Evolutionary conservation across 2,329 filamentous ascomycete species (phyloP), one percentile per base, ranked within the genome.

Genomic region (Sordariomycetes sp.): DNA sequence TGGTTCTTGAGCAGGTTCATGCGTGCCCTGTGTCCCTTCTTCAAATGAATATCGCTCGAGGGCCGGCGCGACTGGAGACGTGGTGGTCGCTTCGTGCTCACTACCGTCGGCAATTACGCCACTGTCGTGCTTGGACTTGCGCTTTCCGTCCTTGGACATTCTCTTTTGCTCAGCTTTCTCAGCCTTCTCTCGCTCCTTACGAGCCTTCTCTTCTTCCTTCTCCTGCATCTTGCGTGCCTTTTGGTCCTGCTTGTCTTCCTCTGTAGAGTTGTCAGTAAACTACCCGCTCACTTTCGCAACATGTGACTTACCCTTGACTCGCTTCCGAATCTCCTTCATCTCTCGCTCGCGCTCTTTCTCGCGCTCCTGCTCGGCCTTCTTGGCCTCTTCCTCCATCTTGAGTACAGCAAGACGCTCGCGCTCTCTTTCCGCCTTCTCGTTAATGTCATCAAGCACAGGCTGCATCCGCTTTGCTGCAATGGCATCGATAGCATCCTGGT

Each of bases 361-460:
- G 45, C 50, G 57, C 27, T 62, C 59, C 4, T 48, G 56, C 34
- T 72, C 62, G 44, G 75, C 78, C 43, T 75, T 68, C 30, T 59
- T 64, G 30, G 65, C 65, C 32, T 72, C 69, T 32, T 77, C 68
- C 34, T 78, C 70, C 49, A 79, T 70, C 46, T 72, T 70, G 42
- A 77, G 67, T 38, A 86, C 77, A 40, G 76, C 66, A 39, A 82
- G 70, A 39, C 79, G 70, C 32, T 81, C 83, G 25, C 75, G 68
- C 51, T 86, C 79, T 40, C 69, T 68, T 49, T 87, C 82, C 0
- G 84, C 84, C 50, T 79, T 84, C 33, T 84, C 79, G 34, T 80
- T 79, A 41, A 95, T 92, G 43, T 93, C 84, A 44, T 94, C 81
- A 6, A 95, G 56, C 0, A 92, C 77, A 5, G 88, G 88, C 53